These are phyloP conservation scores for Claviceps sorghi DNA, from an alignment of 2,329 filamentous ascomycete species.

Conservation along the genomic window DNA sequence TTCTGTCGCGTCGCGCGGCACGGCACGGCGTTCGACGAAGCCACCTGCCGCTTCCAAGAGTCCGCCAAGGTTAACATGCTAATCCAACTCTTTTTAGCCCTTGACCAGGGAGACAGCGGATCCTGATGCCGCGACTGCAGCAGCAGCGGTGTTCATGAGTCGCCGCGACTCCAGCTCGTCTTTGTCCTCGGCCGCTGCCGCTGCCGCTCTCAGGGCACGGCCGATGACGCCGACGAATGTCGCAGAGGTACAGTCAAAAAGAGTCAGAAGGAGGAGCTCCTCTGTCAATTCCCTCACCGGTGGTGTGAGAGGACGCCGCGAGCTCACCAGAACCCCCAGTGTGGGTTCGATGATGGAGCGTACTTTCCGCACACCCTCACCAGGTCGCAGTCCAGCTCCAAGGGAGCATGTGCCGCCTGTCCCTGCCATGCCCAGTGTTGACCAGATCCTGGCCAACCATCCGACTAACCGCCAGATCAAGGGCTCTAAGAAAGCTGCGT, in stretches of 20 bases:
- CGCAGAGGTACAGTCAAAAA: conserved; percentile 74
- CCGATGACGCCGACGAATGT: conserved; percentile 67
- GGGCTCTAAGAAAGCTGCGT: conserved; percentile 23
- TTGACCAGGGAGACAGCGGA: conserved; percentile 49
- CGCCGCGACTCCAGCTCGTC: conserved; percentile 49
- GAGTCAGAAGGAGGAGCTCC: conserved; percentile 56
- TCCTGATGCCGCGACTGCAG: conserved; percentile 63
- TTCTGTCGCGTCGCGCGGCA: background rate
- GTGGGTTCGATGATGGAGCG: conserved; percentile 75
- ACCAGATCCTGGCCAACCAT: conserved; percentile 13
- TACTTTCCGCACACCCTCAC: conserved; percentile 70
- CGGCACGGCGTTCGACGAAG: no score
- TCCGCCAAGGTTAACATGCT: background rate
- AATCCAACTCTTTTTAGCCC: conserved; percentile 29
- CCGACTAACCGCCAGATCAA: conserved; percentile 14
- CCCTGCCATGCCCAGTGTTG: conserved; percentile 50
- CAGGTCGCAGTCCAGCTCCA: conserved; percentile 26
- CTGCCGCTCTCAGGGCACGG: conserved; percentile 65
- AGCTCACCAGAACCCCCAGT: conserved; percentile 52
- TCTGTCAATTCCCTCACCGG: conserved; percentile 56
- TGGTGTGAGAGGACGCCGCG: conserved; percentile 22
- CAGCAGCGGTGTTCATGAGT: conserved; percentile 60
- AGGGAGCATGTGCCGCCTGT: conserved; percentile 50
- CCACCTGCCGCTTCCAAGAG: background rate
- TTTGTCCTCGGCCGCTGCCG: conserved; percentile 74